phyloP scores from a whole-genome alignment of 306 rosid species.

The Cercis canadensis region DNA sequence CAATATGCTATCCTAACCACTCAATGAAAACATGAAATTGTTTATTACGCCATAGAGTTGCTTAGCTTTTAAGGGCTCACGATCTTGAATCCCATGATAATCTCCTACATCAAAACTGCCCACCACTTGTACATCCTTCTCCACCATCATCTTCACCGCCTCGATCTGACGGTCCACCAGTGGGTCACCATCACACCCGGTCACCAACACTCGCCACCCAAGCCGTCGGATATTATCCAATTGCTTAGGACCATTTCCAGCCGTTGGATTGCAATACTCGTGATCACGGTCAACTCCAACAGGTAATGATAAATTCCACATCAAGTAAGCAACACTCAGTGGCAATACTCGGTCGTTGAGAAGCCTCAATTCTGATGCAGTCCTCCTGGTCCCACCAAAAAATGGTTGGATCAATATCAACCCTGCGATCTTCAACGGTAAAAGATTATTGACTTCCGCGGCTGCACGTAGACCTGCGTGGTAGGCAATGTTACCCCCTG shows the following conservation, averaged over 20 bases:
- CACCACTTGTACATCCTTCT: conserved; percentile 42
- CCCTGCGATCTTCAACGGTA: conserved; percentile 46
- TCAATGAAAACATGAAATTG: conserved; percentile 12
- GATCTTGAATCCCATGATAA: conserved; percentile 47
- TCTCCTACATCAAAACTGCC: conserved; percentile 48
- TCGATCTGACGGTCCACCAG: conserved; percentile 55
- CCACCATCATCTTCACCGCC: conserved; percentile 39
- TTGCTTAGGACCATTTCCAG: neutral
- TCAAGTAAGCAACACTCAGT: conserved; percentile 15
- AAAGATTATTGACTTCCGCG: neutral
- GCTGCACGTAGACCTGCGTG: conserved; percentile 49
- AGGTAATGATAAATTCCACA: conserved; percentile 61
- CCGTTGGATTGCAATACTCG: conserved; percentile 58
- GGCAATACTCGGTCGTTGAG: conserved; percentile 35
- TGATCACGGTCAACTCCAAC: conserved; percentile 56
- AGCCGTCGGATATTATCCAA: conserved; percentile 29
- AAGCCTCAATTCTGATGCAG: conserved; percentile 45
- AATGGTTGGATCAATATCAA: conserved; percentile 57
- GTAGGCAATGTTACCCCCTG: conserved; percentile 62
- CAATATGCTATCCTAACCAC: too few relatives aligned
- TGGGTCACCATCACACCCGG: conserved; percentile 59
- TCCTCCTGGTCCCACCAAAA: conserved; percentile 55
- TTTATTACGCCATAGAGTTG: conserved; percentile 20
- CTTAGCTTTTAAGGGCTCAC: conserved; percentile 37
- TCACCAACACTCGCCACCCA: conserved; percentile 49